These are phyloP conservation scores for Leccinellum rugosiceps DNA, from an alignment of 768 basidiomycete genomes.

Conservation along the genomic window DNA sequence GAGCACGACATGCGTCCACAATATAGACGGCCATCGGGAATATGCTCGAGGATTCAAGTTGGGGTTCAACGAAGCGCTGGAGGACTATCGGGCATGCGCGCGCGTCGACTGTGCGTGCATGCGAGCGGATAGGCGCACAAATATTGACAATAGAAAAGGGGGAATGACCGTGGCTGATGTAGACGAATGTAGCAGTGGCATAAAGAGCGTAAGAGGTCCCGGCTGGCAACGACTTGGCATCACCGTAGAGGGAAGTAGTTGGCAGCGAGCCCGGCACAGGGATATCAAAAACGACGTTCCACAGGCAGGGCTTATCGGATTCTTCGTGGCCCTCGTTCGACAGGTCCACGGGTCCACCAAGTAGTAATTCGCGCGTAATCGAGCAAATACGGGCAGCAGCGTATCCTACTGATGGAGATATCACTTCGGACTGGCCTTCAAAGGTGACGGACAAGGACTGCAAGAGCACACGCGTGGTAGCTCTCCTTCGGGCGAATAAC, in stretches of 20 bases:
- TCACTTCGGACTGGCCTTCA: conserved; percentile 81
- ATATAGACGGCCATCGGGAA: conserved; percentile 41
- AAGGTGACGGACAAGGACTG: conserved; percentile 74
- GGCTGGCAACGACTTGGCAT: conserved; percentile 33
- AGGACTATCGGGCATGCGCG: conserved; percentile 42
- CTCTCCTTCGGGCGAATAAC: conserved; percentile 49
- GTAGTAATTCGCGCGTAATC: conserved; percentile 56
- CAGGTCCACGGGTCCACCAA: conserved; percentile 52
- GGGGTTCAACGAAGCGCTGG: conserved; percentile 51
- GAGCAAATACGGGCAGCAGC: conserved; percentile 64
- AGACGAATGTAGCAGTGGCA: conserved; percentile 59
- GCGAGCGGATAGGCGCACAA: conserved; percentile 55
- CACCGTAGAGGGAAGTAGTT: conserved; percentile 48
- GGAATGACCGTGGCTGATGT: conserved; percentile 40
- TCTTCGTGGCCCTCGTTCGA: conserved; percentile 64
- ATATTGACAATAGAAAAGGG: conserved; percentile 50
- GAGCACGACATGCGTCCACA: conserved; percentile 37
- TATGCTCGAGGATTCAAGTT: conserved; percentile 29
- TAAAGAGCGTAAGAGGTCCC: conserved; percentile 67
- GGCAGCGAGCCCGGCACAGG: conserved; percentile 92
- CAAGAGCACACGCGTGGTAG: conserved; percentile 51
- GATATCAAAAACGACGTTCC: conserved; percentile 80
- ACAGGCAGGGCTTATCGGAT: conserved; percentile 49
- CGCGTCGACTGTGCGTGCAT: conserved; percentile 40
- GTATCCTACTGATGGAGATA: conserved; percentile 65